Evolutionary conservation across 768 basidiomycete genomes (phyloP).

Genomic region (Boletellus ananiceps): DNA sequence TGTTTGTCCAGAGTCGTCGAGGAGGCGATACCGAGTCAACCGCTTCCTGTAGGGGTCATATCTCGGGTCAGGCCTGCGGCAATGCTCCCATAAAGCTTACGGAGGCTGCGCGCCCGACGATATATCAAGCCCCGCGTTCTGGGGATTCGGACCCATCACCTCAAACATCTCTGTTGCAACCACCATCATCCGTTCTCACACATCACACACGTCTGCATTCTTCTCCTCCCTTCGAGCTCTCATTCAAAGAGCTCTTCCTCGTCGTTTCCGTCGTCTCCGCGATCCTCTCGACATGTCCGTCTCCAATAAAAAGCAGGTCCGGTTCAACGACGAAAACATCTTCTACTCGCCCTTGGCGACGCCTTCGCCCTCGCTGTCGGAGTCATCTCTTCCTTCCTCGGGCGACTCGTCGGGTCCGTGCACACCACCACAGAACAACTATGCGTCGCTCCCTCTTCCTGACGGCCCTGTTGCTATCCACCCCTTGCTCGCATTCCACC

Average conservation of each 20-base stretch:
- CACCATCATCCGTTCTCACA: slow-evolving; percentile 19
- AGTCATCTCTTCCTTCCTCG: slow-evolving; percentile 29
- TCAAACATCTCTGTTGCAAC: slow-evolving; percentile 3
- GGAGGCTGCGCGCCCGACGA: slow-evolving; percentile 28
- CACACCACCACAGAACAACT: slow-evolving; percentile 28
- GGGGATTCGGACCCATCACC: slow-evolving; percentile 1
- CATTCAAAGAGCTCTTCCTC: slow-evolving; percentile 9
- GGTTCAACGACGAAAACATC: slow-evolving; percentile 30
- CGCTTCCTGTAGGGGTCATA: not conserved
- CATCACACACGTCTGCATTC: slow-evolving; percentile 7
- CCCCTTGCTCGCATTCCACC: slow-evolving; percentile 29
- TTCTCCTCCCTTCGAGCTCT: slow-evolving; percentile 9
- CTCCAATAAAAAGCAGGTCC: slow-evolving; percentile 24
- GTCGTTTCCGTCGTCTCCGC: slow-evolving; percentile 6
- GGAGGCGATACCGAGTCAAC: slow-evolving; percentile 18
- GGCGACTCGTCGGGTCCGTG: slow-evolving; percentile 26
- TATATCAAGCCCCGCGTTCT: slow-evolving; percentile 8
- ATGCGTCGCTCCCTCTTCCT: slow-evolving; percentile 18
- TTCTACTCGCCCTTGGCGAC: slow-evolving; percentile 26
- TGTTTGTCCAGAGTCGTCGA: slow-evolving; percentile 4
- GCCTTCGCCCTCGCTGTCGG: slow-evolving; percentile 23
- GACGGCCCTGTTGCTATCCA: slow-evolving; percentile 28
- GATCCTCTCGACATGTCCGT: slow-evolving; percentile 17
- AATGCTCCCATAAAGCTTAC: slow-evolving; percentile 19
- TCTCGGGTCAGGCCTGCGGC: slow-evolving; percentile 17